A percentile compares a stretch with the other conserved stretches of the same genome.
phyloP scores from a whole-genome alignment of 805 yeast genomes.

The Candida manassasensis region DNA sequence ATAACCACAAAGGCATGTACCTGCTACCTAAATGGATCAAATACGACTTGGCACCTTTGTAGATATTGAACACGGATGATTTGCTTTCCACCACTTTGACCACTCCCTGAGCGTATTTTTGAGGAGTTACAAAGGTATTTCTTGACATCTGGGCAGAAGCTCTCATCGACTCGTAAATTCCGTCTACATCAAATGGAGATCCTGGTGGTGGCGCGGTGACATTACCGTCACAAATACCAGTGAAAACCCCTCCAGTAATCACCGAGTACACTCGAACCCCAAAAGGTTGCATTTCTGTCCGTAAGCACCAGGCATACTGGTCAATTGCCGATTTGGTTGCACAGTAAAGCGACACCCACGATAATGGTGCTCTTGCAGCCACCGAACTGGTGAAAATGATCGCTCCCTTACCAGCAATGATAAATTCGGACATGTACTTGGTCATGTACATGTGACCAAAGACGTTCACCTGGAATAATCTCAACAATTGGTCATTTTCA shows the following conservation, averaged over 20 bases:
- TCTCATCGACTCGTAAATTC: conserved; percentile 15
- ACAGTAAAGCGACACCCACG: conserved; percentile 31
- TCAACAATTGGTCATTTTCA: conserved; percentile 17
- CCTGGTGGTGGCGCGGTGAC: conserved; percentile 7
- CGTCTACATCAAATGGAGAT: conserved; percentile 19
- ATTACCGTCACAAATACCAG: conserved; percentile 24
- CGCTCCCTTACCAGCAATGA: conserved; percentile 31
- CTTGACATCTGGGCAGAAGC: conserved; percentile 21
- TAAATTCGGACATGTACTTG: conserved; percentile 25
- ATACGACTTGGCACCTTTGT: conserved; percentile 21
- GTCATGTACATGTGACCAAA: conserved; percentile 35
- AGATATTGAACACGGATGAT: conserved; percentile 24
- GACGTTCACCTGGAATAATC: conserved; percentile 29
- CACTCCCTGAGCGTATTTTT: conserved; percentile 22
- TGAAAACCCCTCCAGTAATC: conserved; percentile 37
- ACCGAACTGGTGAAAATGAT: conserved; percentile 37
- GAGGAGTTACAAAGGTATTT: conserved; percentile 16
- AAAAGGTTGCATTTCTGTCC: conserved; percentile 31
- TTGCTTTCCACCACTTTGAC: conserved; percentile 14
- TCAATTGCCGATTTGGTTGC: conserved; percentile 40
- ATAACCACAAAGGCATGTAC: conserved; percentile 22
- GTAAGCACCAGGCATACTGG: conserved; percentile 28
- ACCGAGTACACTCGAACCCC: conserved; percentile 37
- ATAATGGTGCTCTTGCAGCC: conserved; percentile 27
- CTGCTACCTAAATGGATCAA: conserved; percentile 14